Evolutionary conservation across 1,139 yeast species (phyloP).

Genomic region (Wickerhamomyces sp.): DNA sequence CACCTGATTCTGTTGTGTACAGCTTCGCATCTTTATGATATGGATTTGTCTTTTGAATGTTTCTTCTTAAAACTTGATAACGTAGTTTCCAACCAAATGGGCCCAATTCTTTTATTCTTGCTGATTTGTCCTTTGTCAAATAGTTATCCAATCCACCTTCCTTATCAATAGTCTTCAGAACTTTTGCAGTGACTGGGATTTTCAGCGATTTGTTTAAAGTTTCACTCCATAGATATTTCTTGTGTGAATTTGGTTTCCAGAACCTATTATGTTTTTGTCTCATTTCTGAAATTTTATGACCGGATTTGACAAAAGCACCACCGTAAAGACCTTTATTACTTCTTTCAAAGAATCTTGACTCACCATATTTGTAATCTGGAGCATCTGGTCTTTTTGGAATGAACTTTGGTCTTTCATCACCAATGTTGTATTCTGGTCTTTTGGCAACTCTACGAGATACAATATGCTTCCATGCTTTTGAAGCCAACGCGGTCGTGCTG

Average conservation of each 20-base stretch:
- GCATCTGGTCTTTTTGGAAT: constrained; percentile 45
- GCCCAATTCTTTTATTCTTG: constrained; percentile 88
- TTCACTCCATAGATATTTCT: constrained; percentile 80
- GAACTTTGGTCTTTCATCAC: constrained; percentile 39
- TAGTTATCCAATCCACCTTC: constrained; percentile 95
- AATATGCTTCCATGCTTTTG: constrained; percentile 17
- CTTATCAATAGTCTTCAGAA: constrained; percentile 76
- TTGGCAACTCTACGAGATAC: constrained; percentile 30
- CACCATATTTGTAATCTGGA: constrained; percentile 84
- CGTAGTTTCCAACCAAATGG: constrained; percentile 87
- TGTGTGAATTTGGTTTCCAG: constrained; percentile 79
- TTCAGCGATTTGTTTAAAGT: constrained; percentile 49
- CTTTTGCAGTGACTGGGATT: constrained; percentile 72
- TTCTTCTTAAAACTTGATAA: constrained; percentile 53
- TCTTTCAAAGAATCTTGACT: constrained; percentile 71
- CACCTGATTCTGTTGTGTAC: constrained; percentile 31
- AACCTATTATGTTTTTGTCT: constrained; percentile 69
- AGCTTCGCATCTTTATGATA: constrained; percentile 27
- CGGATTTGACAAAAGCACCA: constrained; percentile 74
- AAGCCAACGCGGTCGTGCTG: constrained; percentile 9
- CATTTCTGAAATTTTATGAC: constrained; percentile 75
- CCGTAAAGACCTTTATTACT: constrained; percentile 88
- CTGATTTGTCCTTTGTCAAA: constrained; percentile 77
- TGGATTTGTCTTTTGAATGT: constrained; percentile 26
- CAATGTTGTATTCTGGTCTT: constrained; percentile 35